These are phyloP conservation scores for Chernovozyma sophiae-reginae DNA, from an alignment of 1,139 yeast genomes.

Conservation along the genomic window DNA sequence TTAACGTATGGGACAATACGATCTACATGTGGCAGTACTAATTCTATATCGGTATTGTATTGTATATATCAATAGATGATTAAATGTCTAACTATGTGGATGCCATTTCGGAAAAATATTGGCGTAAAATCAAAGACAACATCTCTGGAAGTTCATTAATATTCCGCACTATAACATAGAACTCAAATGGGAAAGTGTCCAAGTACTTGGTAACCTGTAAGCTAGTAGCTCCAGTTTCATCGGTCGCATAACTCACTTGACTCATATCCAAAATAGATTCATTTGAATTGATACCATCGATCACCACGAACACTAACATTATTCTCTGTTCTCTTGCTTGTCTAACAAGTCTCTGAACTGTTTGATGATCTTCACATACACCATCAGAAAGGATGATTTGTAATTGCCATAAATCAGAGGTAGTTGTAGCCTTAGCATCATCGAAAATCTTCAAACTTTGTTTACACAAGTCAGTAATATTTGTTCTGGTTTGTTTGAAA, in stretches of 20 bases:
- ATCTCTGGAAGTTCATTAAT: constrained; percentile 89
- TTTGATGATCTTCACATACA: constrained; percentile 90
- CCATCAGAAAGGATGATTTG: constrained; percentile 94
- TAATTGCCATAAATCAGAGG: constrained; percentile 83
- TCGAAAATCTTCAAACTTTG: constrained; percentile 74
- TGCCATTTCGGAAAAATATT: constrained; percentile 73
- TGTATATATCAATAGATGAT: too few relatives aligned
- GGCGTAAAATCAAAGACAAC: constrained; percentile 84
- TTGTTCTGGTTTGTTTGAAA: constrained; percentile 85
- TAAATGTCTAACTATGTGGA: constrained; percentile 19
- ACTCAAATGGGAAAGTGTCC: constrained; percentile 95
- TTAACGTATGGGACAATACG: too few relatives aligned
- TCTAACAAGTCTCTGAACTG: constrained; percentile 77
- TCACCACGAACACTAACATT: constrained; percentile 91
- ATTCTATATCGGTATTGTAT: constrained; percentile 2
- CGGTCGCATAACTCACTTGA: constrained; percentile 73
- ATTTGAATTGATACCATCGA: constrained; percentile 80
- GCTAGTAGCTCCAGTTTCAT: constrained; percentile 67
- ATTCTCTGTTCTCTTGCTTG: constrained; percentile 88
- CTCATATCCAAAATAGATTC: constrained; percentile 94
- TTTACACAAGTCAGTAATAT: constrained; percentile 68
- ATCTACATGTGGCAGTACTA: too few relatives aligned
- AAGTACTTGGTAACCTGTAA: constrained; percentile 80
- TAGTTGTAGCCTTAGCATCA: constrained; percentile 55
- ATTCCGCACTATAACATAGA: constrained; percentile 88